A percentile compares a stretch with the other conserved stretches of the same genome.
These are phyloP conservation scores for Musa itinerans DNA, from an alignment of 176 grass and related monocot genomes.

Conservation along the genomic window DNA sequence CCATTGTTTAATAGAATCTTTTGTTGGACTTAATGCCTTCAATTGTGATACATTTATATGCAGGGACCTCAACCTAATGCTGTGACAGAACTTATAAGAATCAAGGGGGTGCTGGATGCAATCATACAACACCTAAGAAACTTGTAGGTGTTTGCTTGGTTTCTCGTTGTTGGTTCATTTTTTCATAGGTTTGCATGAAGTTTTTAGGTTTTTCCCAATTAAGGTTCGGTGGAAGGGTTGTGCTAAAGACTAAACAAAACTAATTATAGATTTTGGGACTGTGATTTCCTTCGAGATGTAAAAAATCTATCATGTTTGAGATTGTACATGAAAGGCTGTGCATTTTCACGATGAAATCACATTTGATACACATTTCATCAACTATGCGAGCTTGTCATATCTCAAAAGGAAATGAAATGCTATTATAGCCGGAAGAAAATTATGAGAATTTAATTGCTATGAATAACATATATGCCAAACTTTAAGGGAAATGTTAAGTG, in stretches of 20 bases:
- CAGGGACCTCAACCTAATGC: slow-evolving; percentile 82
- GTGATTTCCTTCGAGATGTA: neutral
- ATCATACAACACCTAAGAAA: slow-evolving; percentile 55
- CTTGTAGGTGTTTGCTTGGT: slow-evolving; percentile 41
- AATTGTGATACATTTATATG: slow-evolving; percentile 20
- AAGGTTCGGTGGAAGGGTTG: neutral
- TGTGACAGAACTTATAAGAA: slow-evolving; percentile 57
- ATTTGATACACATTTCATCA: neutral
- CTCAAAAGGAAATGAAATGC: neutral
- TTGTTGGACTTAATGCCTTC: neutral
- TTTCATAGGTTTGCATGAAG: neutral
- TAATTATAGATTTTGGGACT: neutral
- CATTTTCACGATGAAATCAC: neutral
- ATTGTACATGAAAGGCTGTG: neutral
- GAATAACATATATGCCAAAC: neutral
- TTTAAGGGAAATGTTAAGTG: neutral
- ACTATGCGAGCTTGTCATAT: neutral
- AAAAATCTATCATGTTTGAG: neutral
- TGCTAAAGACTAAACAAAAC: neutral
- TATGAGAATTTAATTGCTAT: neutral
- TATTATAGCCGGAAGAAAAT: neutral
- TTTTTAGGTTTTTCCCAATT: slow-evolving; percentile 1
- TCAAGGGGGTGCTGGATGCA: slow-evolving; percentile 56
- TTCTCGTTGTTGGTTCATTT: slow-evolving; percentile 16
- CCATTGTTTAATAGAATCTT: neutral